Evolutionary conservation across 257 asterid genomes (phyloP), one percentile per base, ranked within the genome.

Genomic region (Jacaranda mimosifolia): DNA sequence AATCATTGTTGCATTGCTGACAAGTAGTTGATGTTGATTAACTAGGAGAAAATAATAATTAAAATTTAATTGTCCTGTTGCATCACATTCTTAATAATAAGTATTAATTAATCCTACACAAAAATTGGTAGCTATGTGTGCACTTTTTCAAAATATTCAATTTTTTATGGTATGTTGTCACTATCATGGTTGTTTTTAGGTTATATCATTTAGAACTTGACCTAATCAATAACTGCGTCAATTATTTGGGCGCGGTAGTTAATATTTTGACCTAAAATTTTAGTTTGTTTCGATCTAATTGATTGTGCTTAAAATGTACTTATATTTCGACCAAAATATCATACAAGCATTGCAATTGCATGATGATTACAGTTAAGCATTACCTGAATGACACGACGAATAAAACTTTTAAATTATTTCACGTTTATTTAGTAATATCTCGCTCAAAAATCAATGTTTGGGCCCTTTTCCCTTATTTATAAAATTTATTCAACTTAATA

Each of bases 1-100:
- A 68, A 64, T 64, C 56, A 75, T 67, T 76, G 77, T 74, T 71
- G 76, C 70, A 51, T 69, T 72, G 70, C 75, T 77, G 82, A 75
- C 85, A 74, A 74, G 42, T 65, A 66, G 58, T 75, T 82, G 82
- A 68, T 75, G 83, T 67, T 66, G 78, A 75, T 75, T 81, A 81
- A 82, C 76, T 78, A 82, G 36, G 81, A 70, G 39, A 78, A 74
- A 53, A 53, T 15, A 55, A 53, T 75, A 64, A 39, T 69, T n/a
- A 53, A 19, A 68, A 74, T 8, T 42, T 70, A 69, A 62, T 70
- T 68, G 43, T 48, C 46, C 48, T 63, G 70, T 63, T 21, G 52
- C 74, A 39, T 74, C 83, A 74, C 79, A 70, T 69, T 78, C 78
- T 59, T 69, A 80, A 18, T 43, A 74, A 53, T 58, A 21, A 63